These are phyloP conservation scores for Aureobasidium mangrovei DNA, from an alignment of 2,329 filamentous ascomycete species.

Conservation along the genomic window DNA sequence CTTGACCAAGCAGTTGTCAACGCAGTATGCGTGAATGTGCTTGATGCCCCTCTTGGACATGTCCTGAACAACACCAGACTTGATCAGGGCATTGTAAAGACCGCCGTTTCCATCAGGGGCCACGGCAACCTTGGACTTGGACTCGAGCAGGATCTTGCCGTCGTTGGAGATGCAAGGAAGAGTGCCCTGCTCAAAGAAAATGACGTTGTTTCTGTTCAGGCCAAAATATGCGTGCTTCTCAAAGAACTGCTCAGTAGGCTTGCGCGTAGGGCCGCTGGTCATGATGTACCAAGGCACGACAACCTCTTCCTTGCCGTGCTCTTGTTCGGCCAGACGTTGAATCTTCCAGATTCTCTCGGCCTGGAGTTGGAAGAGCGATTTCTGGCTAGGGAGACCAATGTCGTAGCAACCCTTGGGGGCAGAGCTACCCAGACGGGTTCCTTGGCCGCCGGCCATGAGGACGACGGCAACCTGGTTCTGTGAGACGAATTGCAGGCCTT, in stretches of 20 bases:
- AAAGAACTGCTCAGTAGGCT: constrained; percentile 91
- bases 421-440: constrained; percentile 86
- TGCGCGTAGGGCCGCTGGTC: constrained; percentile 90
- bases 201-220: constrained; percentile 71
- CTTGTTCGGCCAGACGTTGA: constrained; percentile 68
- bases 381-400: constrained; percentile 84
- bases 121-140: constrained; percentile 81
- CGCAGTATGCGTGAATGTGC: constrained; percentile 96
- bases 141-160: constrained; percentile 91
- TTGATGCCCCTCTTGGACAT: constrained; percentile 83
- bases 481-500: constrained; percentile 56
- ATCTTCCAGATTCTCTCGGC: constrained; percentile 86
- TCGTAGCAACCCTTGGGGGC: constrained; percentile 97
- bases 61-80: constrained; percentile 71
- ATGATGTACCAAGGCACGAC: constrained; percentile 97
- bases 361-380: constrained; percentile 96
- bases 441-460: constrained; percentile 94
- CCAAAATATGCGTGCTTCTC: constrained; percentile 86
- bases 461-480: constrained; percentile 73
- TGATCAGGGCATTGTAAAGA: constrained; percentile 84
- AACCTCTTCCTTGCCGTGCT: constrained; percentile 51
- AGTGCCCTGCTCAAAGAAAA: constrained; percentile 94
- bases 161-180: constrained; percentile 96
- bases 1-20: constrained; percentile 98
- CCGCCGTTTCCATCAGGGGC: constrained; percentile 96